Evolutionary conservation across 1,284 basidiomycete species (phyloP), one percentile per base, ranked within the genome.

Genomic region (Ustilago vetiveriae): DNA sequence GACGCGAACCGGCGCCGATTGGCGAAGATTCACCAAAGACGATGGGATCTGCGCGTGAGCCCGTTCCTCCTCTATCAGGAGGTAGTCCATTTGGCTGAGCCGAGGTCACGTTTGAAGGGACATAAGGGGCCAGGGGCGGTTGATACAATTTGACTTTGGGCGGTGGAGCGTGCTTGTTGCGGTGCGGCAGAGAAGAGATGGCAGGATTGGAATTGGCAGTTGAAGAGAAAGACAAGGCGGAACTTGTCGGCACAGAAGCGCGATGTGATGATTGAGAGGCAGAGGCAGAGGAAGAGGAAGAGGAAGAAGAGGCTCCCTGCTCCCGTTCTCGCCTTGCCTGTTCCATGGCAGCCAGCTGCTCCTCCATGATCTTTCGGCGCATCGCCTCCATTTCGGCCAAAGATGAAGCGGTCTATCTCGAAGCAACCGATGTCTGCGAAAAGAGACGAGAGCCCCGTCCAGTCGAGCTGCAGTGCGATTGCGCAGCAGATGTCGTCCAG

Each of bases 61-160:
- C 64, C 5, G 44, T 45, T 13, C 63, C 56, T 49, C n/a, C 40
- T 16, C 16, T 46, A 0, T 40, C n/a, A 9, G 22, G 27, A 6
- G 42, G 16, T 13, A n/a, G 19, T n/a, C 14, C 19, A 40, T 23
- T 30, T 26, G 37, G 9, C 46, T 39, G 46, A 36, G 32, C 4
- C 16, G 14, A n/a, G n/a, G n/a, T n/a, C n/a, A n/a, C 13, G 14
- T 30, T 50, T n/a, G 41, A 17, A 11, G 63, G 55, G 17, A 40
- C n/a, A 39, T 33, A 55, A 13, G 63, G 63, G 9, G 40, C 23
- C 9, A 70, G 45, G 21, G 52, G 47, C 13, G 67, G 67, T 30
- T 70, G 67, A 42, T 65, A 71, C 6, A 71, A 50, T 35, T 71
- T 71, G 37, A 71, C 68, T 35, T 66, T 71, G 50, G 68, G 68